phyloP scores from a whole-genome alignment of 116 monocot species.

The Dioscorea cayenensis region DNA sequence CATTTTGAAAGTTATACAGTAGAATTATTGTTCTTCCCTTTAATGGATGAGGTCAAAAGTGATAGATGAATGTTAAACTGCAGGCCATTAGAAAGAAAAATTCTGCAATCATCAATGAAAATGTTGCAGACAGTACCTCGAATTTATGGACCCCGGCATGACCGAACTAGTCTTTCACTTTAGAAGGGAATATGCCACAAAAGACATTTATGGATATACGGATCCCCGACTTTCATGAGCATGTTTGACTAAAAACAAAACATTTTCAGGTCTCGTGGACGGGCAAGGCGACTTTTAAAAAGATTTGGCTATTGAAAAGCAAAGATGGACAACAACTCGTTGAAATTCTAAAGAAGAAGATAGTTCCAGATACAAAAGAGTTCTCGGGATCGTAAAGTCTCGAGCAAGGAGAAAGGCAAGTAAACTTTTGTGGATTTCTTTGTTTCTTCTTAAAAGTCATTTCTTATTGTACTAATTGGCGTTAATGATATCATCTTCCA shows the following conservation, averaged over 20 bases:
- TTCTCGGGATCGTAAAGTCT: slow-evolving; percentile 21
- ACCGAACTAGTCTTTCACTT: slow-evolving; percentile 24
- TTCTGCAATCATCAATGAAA: slow-evolving; percentile 6
- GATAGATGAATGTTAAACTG: neutral
- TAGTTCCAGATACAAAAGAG: slow-evolving; percentile 26
- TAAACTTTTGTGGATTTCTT: neutral
- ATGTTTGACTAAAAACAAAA: neutral
- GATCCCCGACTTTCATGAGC: neutral
- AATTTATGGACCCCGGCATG: slow-evolving; percentile 20
- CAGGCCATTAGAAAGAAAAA: slow-evolving; percentile 23
- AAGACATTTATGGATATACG: slow-evolving; percentile 1
- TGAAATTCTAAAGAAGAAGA: slow-evolving; percentile 51
- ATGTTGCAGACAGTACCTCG: no score
- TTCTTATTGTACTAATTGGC: neutral
- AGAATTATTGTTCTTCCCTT: neutral
- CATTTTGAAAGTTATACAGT: no score
- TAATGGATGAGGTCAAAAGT: neutral
- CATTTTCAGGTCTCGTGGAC: slow-evolving; percentile 58
- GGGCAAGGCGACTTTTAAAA: slow-evolving; percentile 51
- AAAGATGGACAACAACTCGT: slow-evolving; percentile 42
- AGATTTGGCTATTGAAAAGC: slow-evolving; percentile 74
- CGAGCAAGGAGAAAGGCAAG: slow-evolving; percentile 39
- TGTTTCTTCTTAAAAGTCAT: neutral
- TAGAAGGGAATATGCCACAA: slow-evolving; percentile 35
- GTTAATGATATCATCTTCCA: neutral